Percentiles rank a stretch among this genome's conserved stretches.
Evolutionary conservation across 2,329 filamentous ascomycete genomes (phyloP).

Genomic region (Lizonia empirigonia): DNA sequence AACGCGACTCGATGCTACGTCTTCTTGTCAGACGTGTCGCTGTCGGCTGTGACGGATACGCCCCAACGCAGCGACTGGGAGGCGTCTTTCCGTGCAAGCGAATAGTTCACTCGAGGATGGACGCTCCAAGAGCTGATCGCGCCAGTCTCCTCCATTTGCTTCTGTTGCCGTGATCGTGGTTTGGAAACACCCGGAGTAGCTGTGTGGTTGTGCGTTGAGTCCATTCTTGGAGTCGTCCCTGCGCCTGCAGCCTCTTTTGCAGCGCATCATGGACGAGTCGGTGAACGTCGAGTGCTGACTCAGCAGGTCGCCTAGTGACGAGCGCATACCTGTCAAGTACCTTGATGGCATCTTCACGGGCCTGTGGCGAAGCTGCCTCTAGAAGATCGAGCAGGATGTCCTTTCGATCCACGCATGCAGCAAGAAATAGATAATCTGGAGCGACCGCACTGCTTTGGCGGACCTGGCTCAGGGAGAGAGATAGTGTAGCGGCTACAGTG

Average conservation of each 20-base stretch:
- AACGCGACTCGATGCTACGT: too few relatives aligned
- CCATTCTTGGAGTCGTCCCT: too few relatives aligned
- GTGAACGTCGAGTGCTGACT: constrained; percentile 17
- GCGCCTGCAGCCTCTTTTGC: constrained; percentile 7
- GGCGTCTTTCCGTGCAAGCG: too few relatives aligned
- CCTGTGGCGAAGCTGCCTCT: constrained; percentile 8
- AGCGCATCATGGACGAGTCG: constrained; percentile 19
- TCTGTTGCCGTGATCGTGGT: neutral
- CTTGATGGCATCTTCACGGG: constrained; percentile 21
- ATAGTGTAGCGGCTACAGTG: constrained; percentile 48
- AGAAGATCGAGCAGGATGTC: constrained; percentile 26
- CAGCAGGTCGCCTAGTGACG: constrained; percentile 9
- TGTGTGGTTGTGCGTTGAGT: too few relatives aligned
- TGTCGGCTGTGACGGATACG: too few relatives aligned
- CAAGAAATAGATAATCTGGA: constrained; percentile 47
- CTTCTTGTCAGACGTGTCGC: too few relatives aligned
- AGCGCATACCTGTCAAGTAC: constrained; percentile 19
- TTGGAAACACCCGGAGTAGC: neutral
- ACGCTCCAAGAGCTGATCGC: too few relatives aligned
- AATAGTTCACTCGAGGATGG: too few relatives aligned
- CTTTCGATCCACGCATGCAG: constrained; percentile 45
- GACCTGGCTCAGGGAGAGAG: constrained; percentile 49
- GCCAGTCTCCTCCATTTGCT: too few relatives aligned
- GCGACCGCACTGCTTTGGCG: constrained; percentile 35
- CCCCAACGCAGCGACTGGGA: too few relatives aligned